Evolutionary conservation across 257 asterid genomes (phyloP).

Genomic region (Solanum acaule): DNA sequence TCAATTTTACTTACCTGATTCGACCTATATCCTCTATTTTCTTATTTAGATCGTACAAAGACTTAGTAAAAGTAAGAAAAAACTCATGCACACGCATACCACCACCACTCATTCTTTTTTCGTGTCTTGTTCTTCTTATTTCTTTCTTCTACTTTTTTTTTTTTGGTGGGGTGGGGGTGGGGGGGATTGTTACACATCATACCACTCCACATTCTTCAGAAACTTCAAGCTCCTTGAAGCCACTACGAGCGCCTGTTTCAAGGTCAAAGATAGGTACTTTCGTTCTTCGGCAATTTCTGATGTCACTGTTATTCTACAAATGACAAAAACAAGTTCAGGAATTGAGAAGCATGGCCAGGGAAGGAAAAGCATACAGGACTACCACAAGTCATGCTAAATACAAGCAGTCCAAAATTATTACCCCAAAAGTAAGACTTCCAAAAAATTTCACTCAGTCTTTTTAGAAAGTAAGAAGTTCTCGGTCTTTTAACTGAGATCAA

Average conservation of each 20-base stretch:
- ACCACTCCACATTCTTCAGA: conserved; percentile 99
- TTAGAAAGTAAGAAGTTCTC: neutral
- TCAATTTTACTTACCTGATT: neutral
- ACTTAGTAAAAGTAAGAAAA: neutral
- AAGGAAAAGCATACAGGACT: neutral
- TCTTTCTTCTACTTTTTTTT: neutral
- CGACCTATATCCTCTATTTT: neutral
- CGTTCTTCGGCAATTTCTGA: conserved; percentile 65
- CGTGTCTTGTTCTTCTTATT: neutral
- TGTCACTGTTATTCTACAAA: conserved; percentile 76
- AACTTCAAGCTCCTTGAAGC: conserved; percentile 85
- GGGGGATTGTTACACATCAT: neutral
- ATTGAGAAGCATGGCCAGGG: neutral
- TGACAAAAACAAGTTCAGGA: conserved; percentile 2
- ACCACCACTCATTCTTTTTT: neutral
- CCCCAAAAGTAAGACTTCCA: neutral
- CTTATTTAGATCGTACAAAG: neutral
- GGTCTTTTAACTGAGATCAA: neutral
- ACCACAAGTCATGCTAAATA: neutral
- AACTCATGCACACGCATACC: conserved; percentile 33
- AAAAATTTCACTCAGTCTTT: neutral
- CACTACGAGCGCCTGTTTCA: conserved; percentile 84
- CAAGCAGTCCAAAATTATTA: neutral
- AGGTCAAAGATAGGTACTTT: conserved; percentile 86
- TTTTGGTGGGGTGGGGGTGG: accelerated